These are phyloP conservation scores for Herpetospermum pedunculosum DNA, from an alignment of 306 rosid species.

Conservation along the genomic window DNA sequence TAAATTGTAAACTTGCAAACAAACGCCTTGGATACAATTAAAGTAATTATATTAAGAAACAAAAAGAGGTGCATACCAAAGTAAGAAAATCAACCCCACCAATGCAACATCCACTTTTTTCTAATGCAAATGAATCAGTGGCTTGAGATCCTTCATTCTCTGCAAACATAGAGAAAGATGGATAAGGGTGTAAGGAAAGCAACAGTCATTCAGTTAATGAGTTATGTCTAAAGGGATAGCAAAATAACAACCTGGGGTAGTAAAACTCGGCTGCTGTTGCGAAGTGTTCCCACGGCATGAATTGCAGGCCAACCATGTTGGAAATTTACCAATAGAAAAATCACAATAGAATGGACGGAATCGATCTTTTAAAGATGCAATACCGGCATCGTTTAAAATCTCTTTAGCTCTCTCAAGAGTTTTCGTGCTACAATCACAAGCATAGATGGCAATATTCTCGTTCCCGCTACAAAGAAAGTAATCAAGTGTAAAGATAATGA, in stretches of 20 bases:
- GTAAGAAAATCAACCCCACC: conserved; percentile 83
- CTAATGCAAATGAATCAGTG: conserved; percentile 14
- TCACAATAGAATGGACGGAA: conserved; percentile 67
- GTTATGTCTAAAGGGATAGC: neutral
- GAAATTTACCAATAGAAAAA: conserved; percentile 43
- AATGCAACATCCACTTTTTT: conserved; percentile 37
- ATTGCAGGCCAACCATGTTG: conserved; percentile 63
- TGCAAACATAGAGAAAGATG: conserved; percentile 23
- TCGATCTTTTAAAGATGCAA: conserved; percentile 24
- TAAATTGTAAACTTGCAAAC: neutral
- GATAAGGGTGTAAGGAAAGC: conserved; percentile 1
- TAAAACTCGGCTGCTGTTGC: conserved; percentile 12
- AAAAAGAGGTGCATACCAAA: conserved; percentile 38
- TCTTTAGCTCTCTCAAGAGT: conserved; percentile 56
- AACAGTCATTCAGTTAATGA: conserved; percentile 1
- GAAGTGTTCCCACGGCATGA: conserved; percentile 27
- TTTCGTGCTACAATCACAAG: conserved; percentile 76
- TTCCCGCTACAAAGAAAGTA: conserved; percentile 45
- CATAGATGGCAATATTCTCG: conserved; percentile 49
- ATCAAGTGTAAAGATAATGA: conserved; percentile 5
- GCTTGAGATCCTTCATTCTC: conserved; percentile 15
- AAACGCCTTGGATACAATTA: neutral
- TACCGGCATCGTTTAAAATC: conserved; percentile 27
- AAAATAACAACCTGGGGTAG: conserved; percentile 40
- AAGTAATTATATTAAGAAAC: neutral